These are phyloP conservation scores for Eucalyptus rudis DNA, from an alignment of 345 rosid species.

Conservation along the genomic window DNA sequence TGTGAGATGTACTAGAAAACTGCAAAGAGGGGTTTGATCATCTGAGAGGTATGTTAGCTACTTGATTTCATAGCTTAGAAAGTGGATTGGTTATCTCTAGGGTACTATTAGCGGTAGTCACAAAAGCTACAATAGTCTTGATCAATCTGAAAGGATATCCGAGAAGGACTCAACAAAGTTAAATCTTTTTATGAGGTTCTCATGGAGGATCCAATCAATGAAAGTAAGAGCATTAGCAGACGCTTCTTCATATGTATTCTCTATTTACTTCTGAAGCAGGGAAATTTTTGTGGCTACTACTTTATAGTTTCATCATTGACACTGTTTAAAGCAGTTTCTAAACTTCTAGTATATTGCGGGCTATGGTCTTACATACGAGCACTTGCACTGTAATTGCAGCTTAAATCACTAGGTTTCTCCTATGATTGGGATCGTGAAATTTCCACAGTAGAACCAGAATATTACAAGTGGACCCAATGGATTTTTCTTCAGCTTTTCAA, in stretches of 20 bases:
- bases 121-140: not conserved
- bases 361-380: not conserved
- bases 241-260: not conserved
- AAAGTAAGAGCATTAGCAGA: not conserved
- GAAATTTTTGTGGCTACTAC: not conserved
- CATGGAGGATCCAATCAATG: not conserved
- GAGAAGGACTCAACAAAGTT: not conserved
- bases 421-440: conserved; percentile 97
- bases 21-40: not conserved
- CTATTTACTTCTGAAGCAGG: not conserved
- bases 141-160: not conserved
- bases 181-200: not conserved
- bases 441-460: conserved; percentile 83
- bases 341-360: not conserved
- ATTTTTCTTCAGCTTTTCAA: conserved; percentile 87
- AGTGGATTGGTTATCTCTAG: not conserved
- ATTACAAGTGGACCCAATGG: conserved; percentile 97
- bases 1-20: not conserved
- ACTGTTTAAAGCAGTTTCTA: not conserved
- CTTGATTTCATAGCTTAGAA: not conserved
- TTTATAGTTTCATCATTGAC: not conserved
- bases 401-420: conserved; percentile 80
- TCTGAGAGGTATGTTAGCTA: not conserved
- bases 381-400: conserved; percentile 33
- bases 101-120: not conserved